Conservation (phyloP, 2,329 filamentous ascomycete species). For the Venturia carpophila region DNA sequence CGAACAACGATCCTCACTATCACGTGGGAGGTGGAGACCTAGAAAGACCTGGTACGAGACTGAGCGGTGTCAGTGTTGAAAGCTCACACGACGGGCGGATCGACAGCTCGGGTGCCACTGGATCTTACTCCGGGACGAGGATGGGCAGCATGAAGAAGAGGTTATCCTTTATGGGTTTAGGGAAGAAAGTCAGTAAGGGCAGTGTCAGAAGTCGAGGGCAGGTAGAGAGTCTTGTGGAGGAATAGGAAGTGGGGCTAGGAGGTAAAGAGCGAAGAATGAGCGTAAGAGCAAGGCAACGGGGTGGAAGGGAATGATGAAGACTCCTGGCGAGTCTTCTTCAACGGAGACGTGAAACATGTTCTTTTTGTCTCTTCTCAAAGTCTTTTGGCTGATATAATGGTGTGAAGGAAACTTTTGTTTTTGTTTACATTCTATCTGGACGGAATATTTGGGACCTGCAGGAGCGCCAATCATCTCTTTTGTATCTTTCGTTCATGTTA, state of each 20-base stretch:
- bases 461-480: neutral
- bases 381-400: conserved; percentile 7
- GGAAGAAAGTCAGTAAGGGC: conserved; percentile 57
- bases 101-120: conserved; percentile 25
- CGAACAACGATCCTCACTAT: neutral
- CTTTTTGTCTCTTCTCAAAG: neutral
- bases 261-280: neutral
- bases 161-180: conserved; percentile 68
- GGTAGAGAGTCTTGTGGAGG: conserved; percentile 21
- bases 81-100: conserved; percentile 37
- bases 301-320: neutral
- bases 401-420: neutral
- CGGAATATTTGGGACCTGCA: neutral
- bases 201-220: conserved; percentile 33
- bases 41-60: conserved; percentile 20
- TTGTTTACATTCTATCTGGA: neutral
- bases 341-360: neutral
- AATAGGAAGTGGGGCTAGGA: conserved; percentile 14
- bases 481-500: conserved; percentile 2
- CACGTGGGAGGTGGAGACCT: neutral
- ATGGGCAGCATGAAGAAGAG: conserved; percentile 64
- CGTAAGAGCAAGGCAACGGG: neutral
- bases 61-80: conserved; percentile 23
- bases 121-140: conserved; percentile 28
- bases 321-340: conserved; percentile 1